phyloP scores from a whole-genome alignment of 345 rosid species.

The Syzygium aqueum region DNA sequence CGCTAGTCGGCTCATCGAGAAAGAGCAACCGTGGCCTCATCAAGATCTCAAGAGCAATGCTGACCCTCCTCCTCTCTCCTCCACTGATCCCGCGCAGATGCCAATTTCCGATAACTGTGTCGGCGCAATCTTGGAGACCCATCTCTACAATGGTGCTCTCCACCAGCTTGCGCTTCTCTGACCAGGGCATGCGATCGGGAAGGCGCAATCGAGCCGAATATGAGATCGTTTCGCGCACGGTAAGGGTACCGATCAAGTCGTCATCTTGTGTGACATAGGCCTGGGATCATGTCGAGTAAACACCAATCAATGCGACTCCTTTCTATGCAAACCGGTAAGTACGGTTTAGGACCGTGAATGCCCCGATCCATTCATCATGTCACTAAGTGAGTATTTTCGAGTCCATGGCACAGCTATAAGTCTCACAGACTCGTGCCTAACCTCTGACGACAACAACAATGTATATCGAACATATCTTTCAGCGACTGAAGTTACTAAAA shows the following conservation, averaged over 20 bases:
- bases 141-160: constrained; percentile 88
- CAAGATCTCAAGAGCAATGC: constrained; percentile 91
- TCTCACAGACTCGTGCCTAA: neutral
- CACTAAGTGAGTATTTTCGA: neutral
- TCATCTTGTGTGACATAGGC: constrained; percentile 98
- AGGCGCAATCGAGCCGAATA: constrained; percentile 83
- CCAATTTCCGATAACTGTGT: constrained; percentile 93
- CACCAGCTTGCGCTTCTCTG: constrained; percentile 66
- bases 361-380: neutral
- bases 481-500: neutral
- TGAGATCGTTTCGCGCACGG: constrained; percentile 85
- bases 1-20: constrained; percentile 96
- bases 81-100: constrained; percentile 92
- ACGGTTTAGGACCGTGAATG: neutral
- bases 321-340: neutral
- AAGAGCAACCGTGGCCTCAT: constrained; percentile 93
- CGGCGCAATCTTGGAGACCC: constrained; percentile 97
- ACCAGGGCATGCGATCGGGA: constrained; percentile 73
- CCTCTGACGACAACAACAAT: neutral
- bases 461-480: neutral
- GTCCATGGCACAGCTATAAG: neutral
- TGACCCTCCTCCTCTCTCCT: constrained; percentile 88
- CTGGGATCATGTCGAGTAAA: constrained; percentile 11
- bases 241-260: constrained; percentile 86
- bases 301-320: neutral